These are phyloP conservation scores for Leishmania lainsoni DNA, from an alignment of 208 protist genomes.

Conservation along the genomic window DNA sequence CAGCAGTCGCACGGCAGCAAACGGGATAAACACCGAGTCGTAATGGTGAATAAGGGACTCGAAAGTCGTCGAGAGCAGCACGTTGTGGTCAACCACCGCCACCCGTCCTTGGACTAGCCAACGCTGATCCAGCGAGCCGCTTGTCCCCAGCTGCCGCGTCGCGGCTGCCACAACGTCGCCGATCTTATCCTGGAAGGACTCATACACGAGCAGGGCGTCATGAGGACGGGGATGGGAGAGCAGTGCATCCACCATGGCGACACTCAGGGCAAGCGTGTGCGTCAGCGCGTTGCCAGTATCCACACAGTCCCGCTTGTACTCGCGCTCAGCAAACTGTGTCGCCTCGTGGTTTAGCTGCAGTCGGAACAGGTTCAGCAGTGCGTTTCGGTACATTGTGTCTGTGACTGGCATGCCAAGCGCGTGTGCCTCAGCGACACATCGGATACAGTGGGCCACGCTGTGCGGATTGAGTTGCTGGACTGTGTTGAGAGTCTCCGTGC, in stretches of 20 bases:
- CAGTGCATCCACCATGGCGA: constrained; percentile 79
- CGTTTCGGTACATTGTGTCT: constrained; percentile 77
- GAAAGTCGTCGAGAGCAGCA: constrained; percentile 75
- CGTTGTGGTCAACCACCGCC: constrained; percentile 88
- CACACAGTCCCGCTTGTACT: constrained; percentile 47
- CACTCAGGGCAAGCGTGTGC: constrained; percentile 55
- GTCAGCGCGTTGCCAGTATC: constrained; percentile 63
- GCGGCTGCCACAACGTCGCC: constrained; percentile 58
- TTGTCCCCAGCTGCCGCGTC: constrained; percentile 61
- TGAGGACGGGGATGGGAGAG: constrained; percentile 67
- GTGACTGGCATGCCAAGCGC: constrained; percentile 76
- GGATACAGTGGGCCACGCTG: constrained; percentile 65
- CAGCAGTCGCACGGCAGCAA: constrained; percentile 67
- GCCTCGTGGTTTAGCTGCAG: constrained; percentile 79
- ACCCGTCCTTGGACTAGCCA: constrained; percentile 89
- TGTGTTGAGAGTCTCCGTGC: constrained; percentile 73
- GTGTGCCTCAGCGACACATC: constrained; percentile 78
- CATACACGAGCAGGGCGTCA: constrained; percentile 67
- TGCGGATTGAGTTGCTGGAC: constrained; percentile 59
- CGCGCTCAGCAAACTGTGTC: constrained; percentile 64
- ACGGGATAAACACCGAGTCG: constrained; percentile 84
- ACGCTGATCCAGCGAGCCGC: constrained; percentile 65
- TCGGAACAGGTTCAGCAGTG: constrained; percentile 68
- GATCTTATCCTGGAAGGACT: constrained; percentile 63
- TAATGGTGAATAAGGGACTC: constrained; percentile 85